A percentile compares a stretch with the other conserved stretches of the same genome.
Conservation (phyloP, 306 rosid species). For the Carpinus fangiana region DNA sequence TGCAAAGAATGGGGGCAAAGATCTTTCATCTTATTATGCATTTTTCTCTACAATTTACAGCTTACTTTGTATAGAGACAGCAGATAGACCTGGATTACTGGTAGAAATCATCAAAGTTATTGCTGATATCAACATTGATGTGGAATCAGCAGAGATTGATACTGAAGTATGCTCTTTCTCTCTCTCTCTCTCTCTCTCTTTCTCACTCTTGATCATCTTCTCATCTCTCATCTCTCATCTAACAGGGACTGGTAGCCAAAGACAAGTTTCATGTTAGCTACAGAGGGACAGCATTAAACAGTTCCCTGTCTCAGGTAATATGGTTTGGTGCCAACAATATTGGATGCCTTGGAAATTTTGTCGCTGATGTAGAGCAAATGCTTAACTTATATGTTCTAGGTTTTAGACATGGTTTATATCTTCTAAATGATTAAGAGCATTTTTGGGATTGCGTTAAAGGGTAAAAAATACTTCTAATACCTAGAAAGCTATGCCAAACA, state of each 20-base stretch:
- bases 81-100: constrained; percentile 87
- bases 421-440: not conserved
- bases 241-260: constrained; percentile 90
- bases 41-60: constrained; percentile 47
- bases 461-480: too few species aligned
- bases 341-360: constrained; percentile 1
- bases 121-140: constrained; percentile 87
- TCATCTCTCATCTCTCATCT: constrained; percentile 22
- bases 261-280: constrained; percentile 94
- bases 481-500: too few species aligned
- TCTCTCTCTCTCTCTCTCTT: not conserved
- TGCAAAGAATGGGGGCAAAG: constrained; percentile 19
- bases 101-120: constrained; percentile 83
- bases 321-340: not conserved
- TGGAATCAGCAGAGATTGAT: constrained; percentile 93
- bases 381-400: constrained; percentile 3
- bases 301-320: constrained; percentile 86
- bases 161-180: constrained; percentile 59
- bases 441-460: too few species aligned
- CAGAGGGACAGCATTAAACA: constrained; percentile 76
- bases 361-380: constrained; percentile 7
- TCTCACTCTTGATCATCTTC: constrained; percentile 8
- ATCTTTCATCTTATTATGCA: constrained; percentile 24
- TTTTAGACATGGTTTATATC: not conserved
- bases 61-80: constrained; percentile 86